Conservation (phyloP, 2,329 filamentous ascomycete species). For the Ophiostoma piceae region DNA sequence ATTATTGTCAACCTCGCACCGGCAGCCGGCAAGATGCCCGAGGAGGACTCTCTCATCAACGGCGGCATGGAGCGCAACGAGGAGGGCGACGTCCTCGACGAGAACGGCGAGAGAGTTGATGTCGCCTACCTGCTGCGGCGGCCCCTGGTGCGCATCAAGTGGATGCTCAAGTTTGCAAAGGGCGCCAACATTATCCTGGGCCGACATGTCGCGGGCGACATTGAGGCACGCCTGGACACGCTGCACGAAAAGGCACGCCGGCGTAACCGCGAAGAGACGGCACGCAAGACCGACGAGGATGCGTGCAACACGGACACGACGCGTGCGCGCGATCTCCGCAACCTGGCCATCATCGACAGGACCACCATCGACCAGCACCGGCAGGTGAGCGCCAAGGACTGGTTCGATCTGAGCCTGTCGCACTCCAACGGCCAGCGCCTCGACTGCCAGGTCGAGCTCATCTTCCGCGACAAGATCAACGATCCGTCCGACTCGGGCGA, state of each 20-base stretch:
- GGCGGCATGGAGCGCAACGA: slow-evolving; percentile 54
- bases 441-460: slow-evolving; percentile 80
- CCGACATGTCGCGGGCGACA: slow-evolving; percentile 50
- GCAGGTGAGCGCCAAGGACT: slow-evolving; percentile 83
- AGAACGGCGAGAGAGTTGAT: slow-evolving; percentile 82
- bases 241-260: slow-evolving; percentile 73
- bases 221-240: slow-evolving; percentile 60
- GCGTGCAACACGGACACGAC: slow-evolving; percentile 78
- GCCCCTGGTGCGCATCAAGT: slow-evolving; percentile 81
- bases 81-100: slow-evolving; percentile 62
- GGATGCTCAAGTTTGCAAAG: slow-evolving; percentile 77
- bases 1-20: slow-evolving; percentile 89
- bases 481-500: slow-evolving; percentile 67
- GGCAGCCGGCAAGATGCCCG: slow-evolving; percentile 47
- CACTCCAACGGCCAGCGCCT: slow-evolving; percentile 89
- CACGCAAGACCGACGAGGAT: slow-evolving; percentile 75
- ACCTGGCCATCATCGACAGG: slow-evolving; percentile 63
- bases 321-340: slow-evolving; percentile 71
- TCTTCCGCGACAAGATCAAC: slow-evolving; percentile 75
- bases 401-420: slow-evolving; percentile 75
- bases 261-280: slow-evolving; percentile 57
- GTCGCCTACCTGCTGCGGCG: slow-evolving; percentile 89
- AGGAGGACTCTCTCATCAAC: slow-evolving; percentile 55
- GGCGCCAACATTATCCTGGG: slow-evolving; percentile 55
- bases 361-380: slow-evolving; percentile 69